Conservation (phyloP, 305 asterid genomes). For the Fraxinus velutina region DNA sequence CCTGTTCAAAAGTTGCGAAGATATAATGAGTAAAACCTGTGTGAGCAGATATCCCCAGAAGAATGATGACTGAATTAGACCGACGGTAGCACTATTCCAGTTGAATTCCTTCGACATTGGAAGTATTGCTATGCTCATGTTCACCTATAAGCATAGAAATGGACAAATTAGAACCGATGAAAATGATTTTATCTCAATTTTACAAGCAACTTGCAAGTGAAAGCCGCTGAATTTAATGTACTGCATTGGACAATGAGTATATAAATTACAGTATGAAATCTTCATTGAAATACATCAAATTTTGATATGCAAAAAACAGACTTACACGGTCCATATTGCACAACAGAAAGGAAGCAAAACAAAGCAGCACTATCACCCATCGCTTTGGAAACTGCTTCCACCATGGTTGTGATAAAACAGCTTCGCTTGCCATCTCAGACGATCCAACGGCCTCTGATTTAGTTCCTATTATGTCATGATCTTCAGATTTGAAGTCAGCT, state of each 20-base stretch:
- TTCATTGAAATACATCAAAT: neutral
- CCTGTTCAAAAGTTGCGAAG: neutral
- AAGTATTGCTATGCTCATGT: slow-evolving; percentile 97
- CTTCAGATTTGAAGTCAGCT: slow-evolving; percentile 76
- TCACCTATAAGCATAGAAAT: slow-evolving; percentile 47
- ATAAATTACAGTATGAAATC: neutral
- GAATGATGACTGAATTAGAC: slow-evolving; percentile 95
- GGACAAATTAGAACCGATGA: neutral
- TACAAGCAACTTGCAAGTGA: neutral
- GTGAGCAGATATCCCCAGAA: slow-evolving; percentile 99
- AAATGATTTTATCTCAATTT: neutral
- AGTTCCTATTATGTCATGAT: slow-evolving; percentile 52
- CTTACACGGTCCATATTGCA: slow-evolving; percentile 97
- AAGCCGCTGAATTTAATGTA: neutral
- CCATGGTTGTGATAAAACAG: slow-evolving; percentile 41
- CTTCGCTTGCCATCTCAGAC: slow-evolving; percentile 56
- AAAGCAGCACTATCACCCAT: slow-evolving; percentile 85
- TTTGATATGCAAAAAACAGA: neutral
- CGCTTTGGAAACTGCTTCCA: slow-evolving; percentile 87
- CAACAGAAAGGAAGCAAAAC: slow-evolving; percentile 78
- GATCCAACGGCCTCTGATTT: slow-evolving; percentile 42
- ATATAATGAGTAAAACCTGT: slow-evolving; percentile 52
- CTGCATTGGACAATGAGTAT: neutral
- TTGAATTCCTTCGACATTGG: slow-evolving; percentile 96
- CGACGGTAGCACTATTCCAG: slow-evolving; percentile 96